phyloP scores from a whole-genome alignment of 2,329 filamentous ascomycete genomes.

The Thelonectria blattea region DNA sequence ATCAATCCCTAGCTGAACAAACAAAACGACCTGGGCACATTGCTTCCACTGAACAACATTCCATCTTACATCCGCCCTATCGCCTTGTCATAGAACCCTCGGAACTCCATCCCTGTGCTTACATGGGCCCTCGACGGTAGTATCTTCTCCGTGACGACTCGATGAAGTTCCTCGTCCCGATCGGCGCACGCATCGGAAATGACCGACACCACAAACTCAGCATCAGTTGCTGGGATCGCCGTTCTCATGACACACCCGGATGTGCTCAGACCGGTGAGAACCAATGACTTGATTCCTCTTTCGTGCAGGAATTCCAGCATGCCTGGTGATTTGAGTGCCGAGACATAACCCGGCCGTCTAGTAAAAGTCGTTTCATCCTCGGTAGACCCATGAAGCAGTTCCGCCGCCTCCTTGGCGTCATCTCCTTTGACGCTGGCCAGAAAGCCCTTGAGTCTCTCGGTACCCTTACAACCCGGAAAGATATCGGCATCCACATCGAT shows the following conservation, averaged over 20 bases:
- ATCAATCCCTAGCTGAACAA: too few species aligned
- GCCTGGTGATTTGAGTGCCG: slow-evolving; percentile 12
- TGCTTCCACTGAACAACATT: too few species aligned
- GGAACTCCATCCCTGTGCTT: slow-evolving; percentile 4
- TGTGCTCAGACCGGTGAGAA: slow-evolving; percentile 18
- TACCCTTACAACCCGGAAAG: slow-evolving; percentile 2
- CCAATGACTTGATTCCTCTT: slow-evolving; percentile 12
- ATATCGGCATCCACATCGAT: slow-evolving; percentile 3
- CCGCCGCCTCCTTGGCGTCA: slow-evolving; percentile 2
- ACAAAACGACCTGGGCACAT: too few species aligned
- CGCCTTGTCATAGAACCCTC: not conserved
- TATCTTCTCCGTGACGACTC: not conserved
- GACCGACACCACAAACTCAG: slow-evolving; percentile 16
- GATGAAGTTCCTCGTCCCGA: slow-evolving; percentile 9
- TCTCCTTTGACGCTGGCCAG: not conserved
- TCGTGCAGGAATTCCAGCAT: slow-evolving; percentile 4
- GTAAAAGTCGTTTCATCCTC: slow-evolving; percentile 9
- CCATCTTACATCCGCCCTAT: too few species aligned
- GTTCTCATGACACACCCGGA: slow-evolving; percentile 17
- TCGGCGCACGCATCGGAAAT: slow-evolving; percentile 17
- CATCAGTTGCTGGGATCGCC: slow-evolving; percentile 12
- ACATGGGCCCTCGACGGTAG: slow-evolving; percentile 1
- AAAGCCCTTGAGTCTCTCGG: not conserved
- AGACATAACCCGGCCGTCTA: slow-evolving; percentile 6
- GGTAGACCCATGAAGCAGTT: not conserved